Percentiles rank a stretch among this genome's conserved stretches.
Evolutionary conservation across 768 basidiomycete species (phyloP).

Genomic region (Termitomyces sp.): DNA sequence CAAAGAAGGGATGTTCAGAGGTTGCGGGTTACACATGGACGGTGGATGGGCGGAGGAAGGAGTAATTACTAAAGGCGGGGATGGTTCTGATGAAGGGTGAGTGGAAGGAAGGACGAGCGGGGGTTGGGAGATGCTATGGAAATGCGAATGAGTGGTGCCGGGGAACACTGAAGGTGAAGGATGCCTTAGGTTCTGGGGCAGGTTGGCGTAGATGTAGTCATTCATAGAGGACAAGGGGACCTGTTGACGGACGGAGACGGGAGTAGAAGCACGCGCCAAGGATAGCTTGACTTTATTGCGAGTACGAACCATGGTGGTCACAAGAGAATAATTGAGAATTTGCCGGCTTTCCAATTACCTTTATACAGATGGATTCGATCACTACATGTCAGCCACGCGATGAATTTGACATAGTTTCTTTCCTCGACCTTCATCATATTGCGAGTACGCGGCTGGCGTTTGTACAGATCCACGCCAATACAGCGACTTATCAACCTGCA

Average conservation of each 20-base stretch:
- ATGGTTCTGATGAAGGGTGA: not conserved
- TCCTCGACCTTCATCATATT: not conserved
- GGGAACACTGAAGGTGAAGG: not conserved
- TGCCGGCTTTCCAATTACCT: not conserved
- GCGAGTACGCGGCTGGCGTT: not conserved
- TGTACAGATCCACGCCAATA: no score
- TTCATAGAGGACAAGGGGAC: not conserved
- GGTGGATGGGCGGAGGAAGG: not conserved
- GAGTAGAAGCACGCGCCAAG: not conserved
- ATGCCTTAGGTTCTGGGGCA: not conserved
- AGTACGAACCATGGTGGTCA: not conserved
- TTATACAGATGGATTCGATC: not conserved
- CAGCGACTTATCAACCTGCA: not conserved
- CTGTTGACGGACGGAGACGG: not conserved
- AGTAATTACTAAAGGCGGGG: not conserved
- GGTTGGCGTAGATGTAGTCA: no score
- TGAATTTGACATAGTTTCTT: not conserved
- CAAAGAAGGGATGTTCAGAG: no score
- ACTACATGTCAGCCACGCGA: not conserved
- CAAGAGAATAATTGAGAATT: not conserved
- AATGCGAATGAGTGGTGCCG: not conserved
- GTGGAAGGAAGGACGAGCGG: not conserved
- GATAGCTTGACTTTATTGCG: not conserved
- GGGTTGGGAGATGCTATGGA: not conserved
- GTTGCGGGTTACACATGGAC: no score